Evolutionary conservation across 371 early-diverging fungal genomes (phyloP).

Genomic region (Fennellomyces sp.): DNA sequence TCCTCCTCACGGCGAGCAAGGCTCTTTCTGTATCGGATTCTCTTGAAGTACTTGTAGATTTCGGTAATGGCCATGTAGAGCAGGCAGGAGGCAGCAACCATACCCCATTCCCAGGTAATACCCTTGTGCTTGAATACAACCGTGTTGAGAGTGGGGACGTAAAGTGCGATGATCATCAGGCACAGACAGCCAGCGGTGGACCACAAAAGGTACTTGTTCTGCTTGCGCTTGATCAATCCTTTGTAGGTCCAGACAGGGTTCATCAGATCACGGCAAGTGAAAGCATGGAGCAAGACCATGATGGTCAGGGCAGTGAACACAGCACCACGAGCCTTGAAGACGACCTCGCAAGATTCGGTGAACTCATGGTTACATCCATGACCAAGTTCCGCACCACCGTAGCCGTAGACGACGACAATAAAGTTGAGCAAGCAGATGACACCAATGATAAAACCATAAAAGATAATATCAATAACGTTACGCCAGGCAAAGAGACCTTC

Average conservation of each 20-base stretch:
- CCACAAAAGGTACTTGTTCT: conserved; percentile 66
- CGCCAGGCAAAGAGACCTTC: conserved; percentile 72
- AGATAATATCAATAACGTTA: conserved; percentile 70
- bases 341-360: conserved; percentile 60
- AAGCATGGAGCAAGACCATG: conserved; percentile 76
- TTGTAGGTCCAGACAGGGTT: conserved; percentile 54
- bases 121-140: conserved; percentile 69
- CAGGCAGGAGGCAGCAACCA: conserved; percentile 61
- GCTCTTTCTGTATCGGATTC: neutral
- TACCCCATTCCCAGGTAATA: conserved; percentile 82
- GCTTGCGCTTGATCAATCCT: conserved; percentile 39
- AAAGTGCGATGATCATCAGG: conserved; percentile 64
- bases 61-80: conserved; percentile 69
- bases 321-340: conserved; percentile 78
- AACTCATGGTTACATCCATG: conserved; percentile 63
- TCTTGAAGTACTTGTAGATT: conserved; percentile 49
- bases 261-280: conserved; percentile 74
- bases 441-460: conserved; percentile 77
- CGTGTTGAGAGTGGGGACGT: conserved; percentile 76
- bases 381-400: conserved; percentile 60
- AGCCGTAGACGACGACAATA: conserved; percentile 67
- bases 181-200: conserved; percentile 59
- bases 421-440: conserved; percentile 74
- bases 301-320: conserved; percentile 73
- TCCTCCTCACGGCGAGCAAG: neutral